Evolutionary conservation across 495 filamentous ascomycete species (phyloP).

Genomic region (Oleoguttula mirabilis): DNA sequence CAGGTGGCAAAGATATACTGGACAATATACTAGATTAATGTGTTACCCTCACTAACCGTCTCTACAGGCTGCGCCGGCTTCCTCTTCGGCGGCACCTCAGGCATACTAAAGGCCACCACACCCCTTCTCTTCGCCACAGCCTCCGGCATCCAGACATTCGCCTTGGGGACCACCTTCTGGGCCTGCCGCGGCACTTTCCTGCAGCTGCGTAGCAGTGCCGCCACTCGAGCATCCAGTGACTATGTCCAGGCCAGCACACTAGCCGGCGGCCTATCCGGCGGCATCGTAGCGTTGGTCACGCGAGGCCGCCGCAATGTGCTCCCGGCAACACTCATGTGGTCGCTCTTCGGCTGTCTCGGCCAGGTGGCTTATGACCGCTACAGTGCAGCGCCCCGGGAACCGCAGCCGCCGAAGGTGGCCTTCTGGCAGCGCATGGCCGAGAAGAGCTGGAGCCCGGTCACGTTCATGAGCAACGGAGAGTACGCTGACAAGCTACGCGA

Average conservation of each 20-base stretch:
- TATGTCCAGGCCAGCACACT: constrained; percentile 50
- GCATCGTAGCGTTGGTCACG: constrained; percentile 46
- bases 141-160: constrained; percentile 67
- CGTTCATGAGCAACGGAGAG: constrained; percentile 60
- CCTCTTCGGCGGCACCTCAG: constrained; percentile 54
- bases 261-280: constrained; percentile 60
- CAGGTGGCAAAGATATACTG: too few species aligned
- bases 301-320: constrained; percentile 46
- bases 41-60: too few species aligned
- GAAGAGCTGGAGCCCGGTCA: constrained; percentile 76
- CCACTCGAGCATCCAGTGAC: constrained; percentile 34
- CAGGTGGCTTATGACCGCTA: constrained; percentile 47
- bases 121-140: constrained; percentile 57
- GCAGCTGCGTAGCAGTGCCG: constrained; percentile 19
- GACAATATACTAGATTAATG: too few species aligned
- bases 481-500: constrained; percentile 66
- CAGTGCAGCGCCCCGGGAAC: constrained; percentile 20
- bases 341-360: constrained; percentile 47
- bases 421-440: constrained; percentile 40
- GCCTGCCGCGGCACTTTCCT: constrained; percentile 35
- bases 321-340: constrained; percentile 53
- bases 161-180: constrained; percentile 63
- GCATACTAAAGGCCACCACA: constrained; percentile 54
- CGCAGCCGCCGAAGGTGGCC: constrained; percentile 30
- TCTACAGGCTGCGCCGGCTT: constrained; percentile 40